A percentile compares a stretch with the other conserved stretches of the same genome.
Conservation (phyloP, 2,329 filamentous ascomycete genomes). For the Ophiostoma sp. region DNA sequence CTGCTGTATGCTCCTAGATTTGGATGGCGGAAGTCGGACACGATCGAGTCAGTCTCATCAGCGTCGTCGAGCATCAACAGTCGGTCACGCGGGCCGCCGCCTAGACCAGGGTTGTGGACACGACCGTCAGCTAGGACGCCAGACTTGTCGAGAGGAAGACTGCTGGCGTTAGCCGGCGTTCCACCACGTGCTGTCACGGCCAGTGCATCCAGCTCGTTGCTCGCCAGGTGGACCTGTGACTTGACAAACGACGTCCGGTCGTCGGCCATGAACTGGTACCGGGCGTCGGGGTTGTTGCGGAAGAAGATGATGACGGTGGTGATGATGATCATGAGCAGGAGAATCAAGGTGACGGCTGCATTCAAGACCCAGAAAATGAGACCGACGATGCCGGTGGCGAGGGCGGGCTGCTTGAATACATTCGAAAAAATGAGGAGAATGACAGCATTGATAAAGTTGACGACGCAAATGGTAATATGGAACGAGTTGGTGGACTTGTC, state of each 20-base stretch:
- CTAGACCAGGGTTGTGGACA: neutral
- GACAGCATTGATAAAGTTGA: conserved; percentile 81
- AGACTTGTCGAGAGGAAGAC: neutral
- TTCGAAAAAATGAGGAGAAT: conserved; percentile 81
- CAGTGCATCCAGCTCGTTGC: conserved; percentile 78
- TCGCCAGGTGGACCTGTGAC: conserved; percentile 71
- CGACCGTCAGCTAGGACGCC: neutral
- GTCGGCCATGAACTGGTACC: conserved; percentile 87
- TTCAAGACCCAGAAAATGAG: conserved; percentile 83
- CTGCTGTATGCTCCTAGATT: neutral
- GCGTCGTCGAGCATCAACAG: conserved; percentile 16
- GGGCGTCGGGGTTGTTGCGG: conserved; percentile 81
- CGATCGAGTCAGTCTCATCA: conserved; percentile 19
- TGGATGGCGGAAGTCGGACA: conserved; percentile 14
- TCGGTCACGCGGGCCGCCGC: conserved; percentile 7
- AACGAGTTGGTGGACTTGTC: conserved; percentile 91
- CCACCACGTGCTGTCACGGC: conserved; percentile 80
- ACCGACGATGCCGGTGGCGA: conserved; percentile 80
- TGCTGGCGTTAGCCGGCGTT: conserved; percentile 34
- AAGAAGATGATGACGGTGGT: conserved; percentile 66
- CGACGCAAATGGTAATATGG: conserved; percentile 78
- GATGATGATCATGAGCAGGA: conserved; percentile 76
- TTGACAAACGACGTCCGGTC: conserved; percentile 90
- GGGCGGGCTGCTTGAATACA: conserved; percentile 73
- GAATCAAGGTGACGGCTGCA: conserved; percentile 71